Base-by-base conservation (phyloP, 176 grass and related monocot genomes). In the Paspalum vaginatum region DNA sequence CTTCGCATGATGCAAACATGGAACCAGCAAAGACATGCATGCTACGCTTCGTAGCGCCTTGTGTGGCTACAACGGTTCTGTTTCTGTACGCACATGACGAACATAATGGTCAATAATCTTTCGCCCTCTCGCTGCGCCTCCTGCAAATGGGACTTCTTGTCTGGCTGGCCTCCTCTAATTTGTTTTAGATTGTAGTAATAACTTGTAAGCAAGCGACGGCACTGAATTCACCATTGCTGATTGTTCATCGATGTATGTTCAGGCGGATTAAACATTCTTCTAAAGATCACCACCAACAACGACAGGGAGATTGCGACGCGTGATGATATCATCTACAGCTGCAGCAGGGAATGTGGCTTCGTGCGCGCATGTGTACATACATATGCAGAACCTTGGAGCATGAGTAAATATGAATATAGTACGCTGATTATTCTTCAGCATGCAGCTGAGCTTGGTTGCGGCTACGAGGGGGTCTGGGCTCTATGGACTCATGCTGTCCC, bases 401-500 rank as follows among this genome's bases (percentile, higher is more conserved):
- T 26, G 79, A 57, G 11, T 53, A 65, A 65, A 27, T 27, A 63
- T 78, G 16, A 88, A 74, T 73, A 67, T 72, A 72, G 86, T 83
- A 82, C 85, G 18, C 64, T 77, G 71, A 53, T 65, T 89, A 81
- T 89, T 85, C 82, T 64, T 62, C 38, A 76, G 65, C 82, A 56
- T 47, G 43, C 55, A n/a, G 65, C 63, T 57, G 64, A 63, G 70
- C 81, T 53, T 17, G 78, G 40, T 66, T 17, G 46, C 0, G 46
- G 46, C 46, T 8, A 10, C 13, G 49, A 51, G 49, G 49, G 22
- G 8, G 24, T 11, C 25, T 60, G 22, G 44, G 46, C 22, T 39
- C 32, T n/a, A 73, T 85, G 87, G 83, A 82, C 72, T 55, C n/a
- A 78, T 89, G 87, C 78, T 85, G 87, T 81, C 78, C 21, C 78